A percentile compares a stretch with the other conserved stretches of the same genome.
Evolutionary conservation across 148 eudicot genomes (phyloP).

Genomic region (Mesembryanthemum crystallinum): DNA sequence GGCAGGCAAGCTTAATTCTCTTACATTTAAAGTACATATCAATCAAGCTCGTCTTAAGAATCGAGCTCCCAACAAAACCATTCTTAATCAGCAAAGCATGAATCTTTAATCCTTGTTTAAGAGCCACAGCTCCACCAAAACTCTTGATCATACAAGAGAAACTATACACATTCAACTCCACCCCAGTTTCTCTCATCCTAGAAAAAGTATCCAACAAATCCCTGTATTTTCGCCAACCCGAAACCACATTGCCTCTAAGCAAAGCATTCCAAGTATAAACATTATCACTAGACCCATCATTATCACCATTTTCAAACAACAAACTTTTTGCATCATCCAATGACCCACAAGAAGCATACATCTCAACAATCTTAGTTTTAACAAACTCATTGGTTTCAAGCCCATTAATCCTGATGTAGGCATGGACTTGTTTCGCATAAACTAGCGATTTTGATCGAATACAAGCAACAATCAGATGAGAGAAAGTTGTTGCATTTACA

Average conservation of each 20-base stretch:
- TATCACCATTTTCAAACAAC: conserved; percentile 43
- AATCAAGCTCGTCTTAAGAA: conserved; percentile 66
- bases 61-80: conserved; percentile 51
- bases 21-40: conserved; percentile 94
- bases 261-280: conserved; percentile 90
- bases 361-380: conserved; percentile 56
- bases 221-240: conserved; percentile 47
- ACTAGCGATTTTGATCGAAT: conserved; percentile 42
- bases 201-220: conserved; percentile 40
- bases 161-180: conserved; percentile 71
- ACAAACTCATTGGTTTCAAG: conserved; percentile 66
- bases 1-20: conserved; percentile 62
- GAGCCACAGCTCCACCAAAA: conserved; percentile 60
- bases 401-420: conserved; percentile 60
- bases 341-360: conserved; percentile 75
- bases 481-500: conserved; percentile 71
- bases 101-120: conserved; percentile 62
- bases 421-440: conserved; percentile 50
- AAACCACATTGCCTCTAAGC: conserved; percentile 77
- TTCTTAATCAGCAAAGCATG: conserved; percentile 77
- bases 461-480: conserved; percentile 54
- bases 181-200: conserved; percentile 69
- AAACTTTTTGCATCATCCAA: conserved; percentile 57
- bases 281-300: conserved; percentile 25
- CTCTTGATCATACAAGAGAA: conserved; percentile 88